Base-by-base conservation (phyloP, 192 early-diverging fungal species). In the Lunasporangiospora selenospora region DNA sequence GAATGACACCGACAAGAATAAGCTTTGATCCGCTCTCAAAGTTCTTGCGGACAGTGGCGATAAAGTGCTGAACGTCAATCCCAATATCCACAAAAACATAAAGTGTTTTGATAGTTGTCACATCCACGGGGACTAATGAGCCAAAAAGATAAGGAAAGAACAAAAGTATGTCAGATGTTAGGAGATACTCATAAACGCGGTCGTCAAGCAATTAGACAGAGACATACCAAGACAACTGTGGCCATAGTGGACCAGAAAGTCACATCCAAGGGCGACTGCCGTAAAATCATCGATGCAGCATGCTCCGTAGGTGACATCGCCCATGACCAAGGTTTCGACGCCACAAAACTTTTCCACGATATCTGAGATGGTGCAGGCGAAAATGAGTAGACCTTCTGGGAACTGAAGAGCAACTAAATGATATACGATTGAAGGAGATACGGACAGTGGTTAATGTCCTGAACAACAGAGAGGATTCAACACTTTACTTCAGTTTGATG, bases 71-170 rank as follows among this genome's bases (percentile, higher is more conserved):
- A 7, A 86, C 84, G 66, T 99, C 98, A 51, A 98, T 97, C 9
- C 89, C 90, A 79, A 99, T 98, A 49, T 99, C 98, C 11, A 99
- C 98, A 88, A 99, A 99, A 5, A 99, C 94, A 60, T 99, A 99
- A 36, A 99, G 79, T 13, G 93, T 97, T 62, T 95, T 97, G 67
- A 98, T 93, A 4, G 87, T 87, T 3, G 98, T 99, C 4, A 97
- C 83, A 59, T 94, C 90, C 44, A 99, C 94, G 0, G 98, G 98
- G 4, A 99, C 92, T 88, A 69, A n/a, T n/a, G n/a, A n/a, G 10
- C 12, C 13, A 47, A 18, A 27, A 24, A 46, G 3, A 43, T 27
- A 33, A 23, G 24, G 16, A 24, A 50, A 9, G n/a, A n/a, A n/a
- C n/a, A n/a, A n/a, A n/a, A n/a, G n/a, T n/a, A n/a, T n/a, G n/a